Evolutionary conservation across 208 protist species (phyloP).

Genomic region (Spongospora subterranea): DNA sequence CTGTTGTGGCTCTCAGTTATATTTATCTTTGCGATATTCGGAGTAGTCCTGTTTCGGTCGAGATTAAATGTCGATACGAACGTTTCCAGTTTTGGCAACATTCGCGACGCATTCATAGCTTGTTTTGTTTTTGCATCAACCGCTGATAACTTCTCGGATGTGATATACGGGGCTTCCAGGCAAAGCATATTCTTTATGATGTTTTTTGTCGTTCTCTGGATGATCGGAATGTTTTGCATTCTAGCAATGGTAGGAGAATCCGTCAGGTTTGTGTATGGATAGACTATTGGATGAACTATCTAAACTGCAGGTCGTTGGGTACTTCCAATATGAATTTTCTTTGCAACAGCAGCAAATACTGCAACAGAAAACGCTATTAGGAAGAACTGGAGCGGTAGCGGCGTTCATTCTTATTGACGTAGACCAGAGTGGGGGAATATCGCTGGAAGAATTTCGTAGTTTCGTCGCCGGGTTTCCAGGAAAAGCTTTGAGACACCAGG

Average conservation of each 20-base stretch:
- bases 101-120: background rate
- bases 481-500: background rate
- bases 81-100: conserved; percentile 16
- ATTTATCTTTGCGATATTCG: conserved; percentile 1
- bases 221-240: background rate
- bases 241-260: conserved; percentile 15
- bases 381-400: conserved; percentile 9
- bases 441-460: background rate
- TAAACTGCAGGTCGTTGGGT: conserved; percentile 16
- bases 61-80: background rate
- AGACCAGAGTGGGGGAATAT: conserved; percentile 34
- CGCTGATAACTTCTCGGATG: conserved; percentile 17
- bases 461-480: background rate
- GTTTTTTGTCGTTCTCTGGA: background rate
- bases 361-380: conserved; percentile 19
- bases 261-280: background rate
- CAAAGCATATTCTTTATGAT: background rate
- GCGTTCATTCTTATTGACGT: conserved; percentile 46
- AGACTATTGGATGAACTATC: background rate
- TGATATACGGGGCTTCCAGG: background rate
- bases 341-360: background rate
- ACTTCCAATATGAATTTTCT: conserved; percentile 14
- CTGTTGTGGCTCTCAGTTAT: background rate
- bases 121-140: conserved; percentile 34
- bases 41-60: background rate